Evolutionary conservation across 768 basidiomycete genomes (phyloP).

Genomic region (Lactarius sanguifluus): DNA sequence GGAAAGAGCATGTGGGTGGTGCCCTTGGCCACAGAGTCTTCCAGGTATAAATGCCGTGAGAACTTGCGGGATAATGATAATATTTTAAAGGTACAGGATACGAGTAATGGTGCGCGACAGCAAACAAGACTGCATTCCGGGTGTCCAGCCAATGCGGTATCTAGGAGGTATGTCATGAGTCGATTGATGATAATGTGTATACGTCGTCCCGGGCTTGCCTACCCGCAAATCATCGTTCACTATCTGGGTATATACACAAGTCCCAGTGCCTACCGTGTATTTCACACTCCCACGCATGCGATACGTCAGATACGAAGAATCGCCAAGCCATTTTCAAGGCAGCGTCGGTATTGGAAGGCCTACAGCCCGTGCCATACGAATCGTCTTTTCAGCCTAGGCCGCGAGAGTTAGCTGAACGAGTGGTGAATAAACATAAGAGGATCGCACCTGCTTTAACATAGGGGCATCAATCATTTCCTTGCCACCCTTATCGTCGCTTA

Average conservation of each 20-base stretch:
- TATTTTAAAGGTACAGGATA: background rate
- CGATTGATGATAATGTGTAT: background rate
- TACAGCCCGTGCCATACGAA: conserved; percentile 22
- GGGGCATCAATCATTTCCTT: conserved; percentile 91
- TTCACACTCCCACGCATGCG: background rate
- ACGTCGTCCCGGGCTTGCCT: background rate
- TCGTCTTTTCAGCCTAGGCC: conserved; percentile 25
- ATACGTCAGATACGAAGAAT: background rate
- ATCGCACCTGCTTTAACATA: conserved; percentile 75
- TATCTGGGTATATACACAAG: background rate
- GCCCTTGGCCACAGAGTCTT: background rate
- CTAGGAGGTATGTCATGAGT: background rate
- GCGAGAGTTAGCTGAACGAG: background rate
- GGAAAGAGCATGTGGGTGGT: conserved; percentile 47
- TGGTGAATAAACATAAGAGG: background rate
- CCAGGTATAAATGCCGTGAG: background rate
- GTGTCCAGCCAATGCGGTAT: background rate
- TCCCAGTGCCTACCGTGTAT: background rate
- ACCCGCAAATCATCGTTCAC: background rate
- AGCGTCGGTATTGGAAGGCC: conserved; percentile 23
- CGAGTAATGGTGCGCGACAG: background rate
- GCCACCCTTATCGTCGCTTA: conserved; percentile 44
- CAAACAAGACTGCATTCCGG: background rate
- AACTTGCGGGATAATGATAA: background rate
- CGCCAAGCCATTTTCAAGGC: background rate